These are phyloP conservation scores for Rubroshorea leprosula DNA, from an alignment of 345 rosid genomes.

Conservation along the genomic window DNA sequence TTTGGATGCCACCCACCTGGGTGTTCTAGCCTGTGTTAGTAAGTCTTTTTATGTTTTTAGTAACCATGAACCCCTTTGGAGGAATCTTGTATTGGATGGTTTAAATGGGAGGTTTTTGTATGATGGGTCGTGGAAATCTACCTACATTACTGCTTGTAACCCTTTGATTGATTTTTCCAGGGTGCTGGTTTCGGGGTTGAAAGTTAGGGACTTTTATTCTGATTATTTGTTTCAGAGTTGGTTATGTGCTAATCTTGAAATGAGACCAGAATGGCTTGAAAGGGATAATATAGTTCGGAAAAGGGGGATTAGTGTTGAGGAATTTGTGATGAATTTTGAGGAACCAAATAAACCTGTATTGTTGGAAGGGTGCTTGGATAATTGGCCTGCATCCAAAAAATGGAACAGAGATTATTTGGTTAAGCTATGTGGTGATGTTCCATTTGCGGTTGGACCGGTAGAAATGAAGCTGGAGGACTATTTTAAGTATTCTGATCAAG, in stretches of 20 bases:
- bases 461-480: slow-evolving; percentile 77
- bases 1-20: slow-evolving; percentile 51
- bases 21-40: slow-evolving; percentile 62
- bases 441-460: slow-evolving; percentile 75
- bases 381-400: slow-evolving; percentile 59
- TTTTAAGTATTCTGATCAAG: slow-evolving; percentile 63
- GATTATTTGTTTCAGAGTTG: slow-evolving; percentile 93
- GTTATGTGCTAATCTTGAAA: slow-evolving; percentile 95
- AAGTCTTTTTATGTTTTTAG: slow-evolving; percentile 71
- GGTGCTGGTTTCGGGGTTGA: slow-evolving; percentile 25
- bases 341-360: slow-evolving; percentile 83
- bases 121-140: slow-evolving; percentile 66
- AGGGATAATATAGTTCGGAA: slow-evolving; percentile 72
- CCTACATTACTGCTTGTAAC: slow-evolving; percentile 45
- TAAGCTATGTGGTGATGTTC: slow-evolving; percentile 43
- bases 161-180: slow-evolving; percentile 29
- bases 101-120: slow-evolving; percentile 55
- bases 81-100: slow-evolving; percentile 67
- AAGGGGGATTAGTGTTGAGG: slow-evolving; percentile 67
- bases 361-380: slow-evolving; percentile 81
- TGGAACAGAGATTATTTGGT: slow-evolving; percentile 77
- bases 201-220: slow-evolving; percentile 73
- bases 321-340: slow-evolving; percentile 63
- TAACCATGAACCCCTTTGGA: slow-evolving; percentile 83
- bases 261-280: slow-evolving; percentile 90